Evolutionary conservation across 495 filamentous ascomycete genomes (phyloP), one percentile per base, ranked within the genome.

Genomic region (Cetradonia linearis): DNA sequence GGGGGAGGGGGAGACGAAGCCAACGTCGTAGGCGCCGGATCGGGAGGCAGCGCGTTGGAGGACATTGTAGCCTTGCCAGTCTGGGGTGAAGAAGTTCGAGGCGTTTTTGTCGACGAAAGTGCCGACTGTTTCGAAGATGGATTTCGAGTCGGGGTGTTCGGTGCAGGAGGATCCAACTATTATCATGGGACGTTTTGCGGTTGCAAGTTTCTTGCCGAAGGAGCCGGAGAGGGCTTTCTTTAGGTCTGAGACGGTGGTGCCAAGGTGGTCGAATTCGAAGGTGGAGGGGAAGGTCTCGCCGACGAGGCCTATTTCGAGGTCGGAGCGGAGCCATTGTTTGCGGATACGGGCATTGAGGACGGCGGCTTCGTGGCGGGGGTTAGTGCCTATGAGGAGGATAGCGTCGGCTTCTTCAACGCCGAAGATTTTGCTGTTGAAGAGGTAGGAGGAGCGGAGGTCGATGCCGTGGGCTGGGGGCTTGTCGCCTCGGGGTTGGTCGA

Each of bases 41-140:
- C 93, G 83, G 54, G 94, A 96, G 57, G 93, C 93, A 18, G 87
- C 86, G 58, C 91, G 83, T 74, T 98, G 93, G 47, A 98, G 85
- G 53, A 98, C 82, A 69, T 96, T 98, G 78, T 91, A 98, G 58
- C 91, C 93, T 73, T 96, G 92, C 90, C 94, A 97, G 65, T 96
- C 89, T 27, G 84, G 79, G 5, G 87, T 93, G 59, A 82, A 74
- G 80, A 98, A 95, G 75, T 86, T 95, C 66, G 78, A 73, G 55
- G 88, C 81, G 69, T 96, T 86, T 81, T 94, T 95, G 61, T 96
- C 91, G 52, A 97, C 84, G 67, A 96, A 98, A 65, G 76, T 68
- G 34, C 92, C 92, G 62, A 97, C 80, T 16, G 84, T 78, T 75
- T 96, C 91, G 72, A 89, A 96, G 66, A 96, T 89, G 44, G 89